phyloP scores from a whole-genome alignment of 108 stramenopile genomes.

The Stephanodiscus triporus region DNA sequence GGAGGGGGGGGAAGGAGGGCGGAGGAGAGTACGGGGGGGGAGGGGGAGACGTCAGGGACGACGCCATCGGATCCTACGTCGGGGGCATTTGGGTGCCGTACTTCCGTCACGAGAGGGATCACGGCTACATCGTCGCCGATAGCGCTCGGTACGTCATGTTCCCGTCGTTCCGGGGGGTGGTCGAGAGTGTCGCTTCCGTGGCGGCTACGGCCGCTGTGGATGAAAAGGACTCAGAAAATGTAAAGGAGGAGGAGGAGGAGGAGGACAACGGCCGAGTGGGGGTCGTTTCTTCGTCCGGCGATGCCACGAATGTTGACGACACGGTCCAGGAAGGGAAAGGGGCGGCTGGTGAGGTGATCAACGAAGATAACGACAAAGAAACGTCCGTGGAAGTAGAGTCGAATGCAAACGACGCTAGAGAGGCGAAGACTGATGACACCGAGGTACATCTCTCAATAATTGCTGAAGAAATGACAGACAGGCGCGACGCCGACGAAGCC shows the following conservation, averaged over 20 bases:
- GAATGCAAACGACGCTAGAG: neutral
- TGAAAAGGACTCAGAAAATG: neutral
- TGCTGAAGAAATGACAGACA: neutral
- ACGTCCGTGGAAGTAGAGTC: neutral
- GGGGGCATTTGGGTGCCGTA: slow-evolving; percentile 46
- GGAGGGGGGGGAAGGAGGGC: slow-evolving; percentile 12
- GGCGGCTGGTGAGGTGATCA: neutral
- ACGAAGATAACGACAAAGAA: too few relatives aligned
- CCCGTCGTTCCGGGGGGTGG: slow-evolving; percentile 54
- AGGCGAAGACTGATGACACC: neutral
- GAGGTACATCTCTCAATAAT: neutral
- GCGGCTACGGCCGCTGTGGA: neutral
- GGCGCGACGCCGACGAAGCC: neutral
- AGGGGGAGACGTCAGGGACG: slow-evolving; percentile 2
- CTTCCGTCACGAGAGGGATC: slow-evolving; percentile 60
- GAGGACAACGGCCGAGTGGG: neutral
- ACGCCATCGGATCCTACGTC: slow-evolving; percentile 40
- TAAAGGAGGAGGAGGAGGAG: slow-evolving; percentile 3
- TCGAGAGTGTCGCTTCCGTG: too few relatives aligned
- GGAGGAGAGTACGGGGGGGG: too few relatives aligned
- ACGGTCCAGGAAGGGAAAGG: slow-evolving; percentile 1
- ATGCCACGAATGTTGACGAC: slow-evolving; percentile 8
- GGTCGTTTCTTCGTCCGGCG: neutral
- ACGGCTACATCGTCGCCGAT: slow-evolving; percentile 85
- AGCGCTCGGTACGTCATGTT: slow-evolving; percentile 79